Base-by-base conservation (phyloP, 345 rosid genomes). In the Orychophragmus violaceus region DNA sequence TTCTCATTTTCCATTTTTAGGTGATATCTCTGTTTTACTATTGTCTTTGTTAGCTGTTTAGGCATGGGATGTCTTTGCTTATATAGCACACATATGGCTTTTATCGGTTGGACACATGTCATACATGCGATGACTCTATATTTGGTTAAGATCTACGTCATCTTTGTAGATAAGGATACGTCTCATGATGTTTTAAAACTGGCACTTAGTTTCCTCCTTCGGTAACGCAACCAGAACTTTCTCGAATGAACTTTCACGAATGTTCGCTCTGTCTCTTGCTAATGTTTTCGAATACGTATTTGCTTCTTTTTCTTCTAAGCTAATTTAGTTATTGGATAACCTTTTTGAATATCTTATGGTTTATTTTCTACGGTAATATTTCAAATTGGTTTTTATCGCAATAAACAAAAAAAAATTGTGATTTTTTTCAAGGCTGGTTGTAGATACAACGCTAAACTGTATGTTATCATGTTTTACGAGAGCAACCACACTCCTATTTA, bases 1-100 rank as follows among this genome's bases (percentile, higher is more conserved):
- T 64, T 64, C 52, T 25, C 59, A 9, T 36, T 27, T 6, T 70
- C 75, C 75, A 44, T 62, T 42, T 18, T 41, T 13, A 3, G 41
- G 4, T 36, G 8, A 0, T 36, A 13, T 13, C 17, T 37, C 6
- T 3, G 4, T 5, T 37, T 37, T 13, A 37, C 17, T 37, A n/a
- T n/a, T 2, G 6, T n/a, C 44, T 37, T 37, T n/a, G 44, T 37
- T 30, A 30, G 3, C 17, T 37, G 44, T 2, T 37, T 13, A 37
- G 5, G 6, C 14, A 37, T 37, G 44, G 44, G 44, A 37, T n/a
- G 16, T 37, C 16, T 8, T 3, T 5, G 17, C 44, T 13, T 13
- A 37, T 37, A 37, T 37, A 37, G 17, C 35, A 9, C 17, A 13
- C 17, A 8, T 37, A 4, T 5, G 44, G 4, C 44, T n/a, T 1